Base-by-base conservation (phyloP, 2,329 filamentous ascomycete genomes). In the Pestalotiopsis sp. region DNA sequence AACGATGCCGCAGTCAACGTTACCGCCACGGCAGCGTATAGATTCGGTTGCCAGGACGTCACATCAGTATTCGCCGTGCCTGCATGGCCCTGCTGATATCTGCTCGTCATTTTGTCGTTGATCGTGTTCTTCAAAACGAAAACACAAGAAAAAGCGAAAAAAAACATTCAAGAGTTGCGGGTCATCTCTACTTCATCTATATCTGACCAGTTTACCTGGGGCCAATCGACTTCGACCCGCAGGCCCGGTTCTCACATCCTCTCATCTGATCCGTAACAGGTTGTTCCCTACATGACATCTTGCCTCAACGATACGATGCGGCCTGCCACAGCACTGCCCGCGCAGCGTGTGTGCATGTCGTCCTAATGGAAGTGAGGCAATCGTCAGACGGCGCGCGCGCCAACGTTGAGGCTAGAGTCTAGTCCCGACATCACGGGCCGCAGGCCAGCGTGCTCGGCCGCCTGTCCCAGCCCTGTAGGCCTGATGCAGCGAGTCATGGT, bases 21-120 rank as follows among this genome's bases (percentile, higher is more conserved):
- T 45, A 66, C 25, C n/a, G 52, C 13, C 17, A 66, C 57, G 20
- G 55, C 65, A 20, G 38, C 65, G 36, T 36, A 66, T 17, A 66
- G 7, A 61, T 66, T 38, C 12, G 52, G 65, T 49, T 66, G 65
- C 57, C 27, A 31, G 4, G 52, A 41, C 27, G 27, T 5, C 36
- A 66, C 52, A 45, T 20, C 59, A 13, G 38, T 31, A 25, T 65
- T 38, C 64, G n/a, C 45, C 45, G 20, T 52, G 45, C 45, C 17
- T 52, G 45, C 45, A n/a, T 9, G 17, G 45, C 20, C n/a, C 6
- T 52, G 45, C 20, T n/a, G 17, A 5, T 52, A n/a, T 52, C 17
- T 52, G 3, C 17, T 20, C 20, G 7, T n/a, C 45, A 52, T n/a
- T 52, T n/a, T 20, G 20, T n/a, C 20, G 45, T 52, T 52, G 45